Conservation (phyloP, 148 eudicot species). For the Salicornia ramosissima region DNA sequence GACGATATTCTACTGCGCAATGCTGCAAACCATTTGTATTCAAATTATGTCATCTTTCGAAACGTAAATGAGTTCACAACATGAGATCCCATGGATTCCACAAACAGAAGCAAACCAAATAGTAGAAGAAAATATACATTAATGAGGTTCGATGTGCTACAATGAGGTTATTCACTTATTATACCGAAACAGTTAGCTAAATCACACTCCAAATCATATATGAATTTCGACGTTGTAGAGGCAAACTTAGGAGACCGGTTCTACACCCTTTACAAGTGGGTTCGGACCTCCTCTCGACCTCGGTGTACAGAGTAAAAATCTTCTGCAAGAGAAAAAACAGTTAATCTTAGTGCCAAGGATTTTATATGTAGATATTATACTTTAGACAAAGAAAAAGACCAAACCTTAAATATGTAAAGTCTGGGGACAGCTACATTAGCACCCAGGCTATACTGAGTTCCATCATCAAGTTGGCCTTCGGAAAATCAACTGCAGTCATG, state of each 20-base stretch:
- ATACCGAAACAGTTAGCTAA: background rate
- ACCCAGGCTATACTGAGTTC: constrained; percentile 9
- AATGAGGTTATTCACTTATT: constrained; percentile 1
- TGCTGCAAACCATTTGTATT: background rate
- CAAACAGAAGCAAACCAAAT: constrained; percentile 2
- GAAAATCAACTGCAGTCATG: background rate
- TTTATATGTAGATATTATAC: background rate
- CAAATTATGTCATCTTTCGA: background rate
- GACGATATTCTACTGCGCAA: no score
- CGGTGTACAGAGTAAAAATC: background rate
- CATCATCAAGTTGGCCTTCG: background rate
- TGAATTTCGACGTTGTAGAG: background rate
- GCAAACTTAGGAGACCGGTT: background rate
- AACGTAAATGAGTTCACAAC: background rate
- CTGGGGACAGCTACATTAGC: background rate
- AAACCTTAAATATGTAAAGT: constrained; percentile 1
- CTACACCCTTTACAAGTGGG: background rate
- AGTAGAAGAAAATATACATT: background rate
- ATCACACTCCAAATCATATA: background rate
- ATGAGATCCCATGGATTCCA: background rate
- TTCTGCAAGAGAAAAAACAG: background rate
- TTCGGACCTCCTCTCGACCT: background rate
- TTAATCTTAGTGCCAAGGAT: background rate
- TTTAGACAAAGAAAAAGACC: background rate
- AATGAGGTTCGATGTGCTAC: background rate